These are phyloP conservation scores for Penicillium nordicum DNA, from an alignment of 2,329 filamentous ascomycete genomes.

Conservation along the genomic window DNA sequence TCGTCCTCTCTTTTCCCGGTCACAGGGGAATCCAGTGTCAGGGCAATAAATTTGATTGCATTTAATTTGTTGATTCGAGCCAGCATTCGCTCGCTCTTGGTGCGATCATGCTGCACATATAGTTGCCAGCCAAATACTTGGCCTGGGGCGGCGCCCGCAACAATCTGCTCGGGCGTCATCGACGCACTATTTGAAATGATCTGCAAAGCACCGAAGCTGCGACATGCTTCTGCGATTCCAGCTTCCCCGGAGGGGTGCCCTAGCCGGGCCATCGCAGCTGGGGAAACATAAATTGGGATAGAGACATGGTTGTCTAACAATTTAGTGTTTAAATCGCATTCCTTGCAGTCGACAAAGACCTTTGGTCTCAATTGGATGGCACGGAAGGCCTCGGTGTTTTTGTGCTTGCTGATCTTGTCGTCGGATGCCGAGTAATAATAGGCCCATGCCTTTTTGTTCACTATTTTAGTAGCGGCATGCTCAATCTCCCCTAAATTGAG, in stretches of 20 bases:
- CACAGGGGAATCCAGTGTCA: conserved; percentile 86
- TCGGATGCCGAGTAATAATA: conserved; percentile 90
- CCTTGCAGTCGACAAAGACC: conserved; percentile 77
- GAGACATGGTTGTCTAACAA: conserved; percentile 68
- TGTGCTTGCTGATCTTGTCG: conserved; percentile 57
- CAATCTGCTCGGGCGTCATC: conserved; percentile 83
- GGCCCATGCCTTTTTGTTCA: conserved; percentile 79
- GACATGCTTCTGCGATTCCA: conserved; percentile 74
- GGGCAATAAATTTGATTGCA: conserved; percentile 73
- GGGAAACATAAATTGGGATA: conserved; percentile 74
- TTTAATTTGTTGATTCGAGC: conserved; percentile 64
- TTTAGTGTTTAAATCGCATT: conserved; percentile 67
- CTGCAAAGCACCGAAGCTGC: conserved; percentile 70
- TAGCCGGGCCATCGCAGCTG: conserved; percentile 82
- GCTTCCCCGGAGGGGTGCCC: conserved; percentile 78
- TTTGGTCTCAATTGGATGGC: conserved; percentile 78
- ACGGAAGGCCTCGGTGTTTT: conserved; percentile 14
- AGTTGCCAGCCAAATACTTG: conserved; percentile 91
- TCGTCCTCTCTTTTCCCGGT: conserved; percentile 86
- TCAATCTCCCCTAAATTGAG: conserved; percentile 89
- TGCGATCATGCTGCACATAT: conserved; percentile 80
- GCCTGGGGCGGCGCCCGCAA: conserved; percentile 57
- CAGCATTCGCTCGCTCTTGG: conserved; percentile 75
- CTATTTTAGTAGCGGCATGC: conserved; percentile 67
- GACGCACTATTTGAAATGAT: conserved; percentile 83